phyloP scores from a whole-genome alignment of 352 stramenopile genomes.

The Phytophthora vignae region DNA sequence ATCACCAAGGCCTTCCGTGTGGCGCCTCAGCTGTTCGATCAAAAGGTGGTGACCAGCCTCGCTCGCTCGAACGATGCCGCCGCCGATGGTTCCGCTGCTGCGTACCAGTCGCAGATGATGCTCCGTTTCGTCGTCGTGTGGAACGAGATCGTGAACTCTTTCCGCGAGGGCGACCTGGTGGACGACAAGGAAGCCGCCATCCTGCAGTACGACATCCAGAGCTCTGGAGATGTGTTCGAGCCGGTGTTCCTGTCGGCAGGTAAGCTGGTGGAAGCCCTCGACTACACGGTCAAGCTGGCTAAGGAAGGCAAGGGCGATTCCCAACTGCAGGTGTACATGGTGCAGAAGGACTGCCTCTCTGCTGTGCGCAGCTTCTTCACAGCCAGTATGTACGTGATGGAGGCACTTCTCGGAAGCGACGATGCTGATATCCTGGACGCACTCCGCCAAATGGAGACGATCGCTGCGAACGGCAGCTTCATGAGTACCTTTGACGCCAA shows the following conservation, averaged over 20 bases:
- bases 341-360: slow-evolving; percentile 76
- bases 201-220: slow-evolving; percentile 79
- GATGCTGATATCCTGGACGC: slow-evolving; percentile 74
- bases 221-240: slow-evolving; percentile 77
- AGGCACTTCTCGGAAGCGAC: slow-evolving; percentile 65
- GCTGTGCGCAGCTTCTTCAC: slow-evolving; percentile 80
- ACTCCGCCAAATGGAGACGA: slow-evolving; percentile 69
- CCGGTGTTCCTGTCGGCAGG: slow-evolving; percentile 82
- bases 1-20: slow-evolving; percentile 77
- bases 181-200: slow-evolving; percentile 82
- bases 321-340: slow-evolving; percentile 68
- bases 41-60: slow-evolving; percentile 76
- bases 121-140: slow-evolving; percentile 82
- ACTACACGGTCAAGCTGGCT: slow-evolving; percentile 63
- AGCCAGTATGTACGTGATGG: slow-evolving; percentile 79
- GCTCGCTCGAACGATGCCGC: slow-evolving; percentile 65
- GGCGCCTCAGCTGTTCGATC: slow-evolving; percentile 70
- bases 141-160: slow-evolving; percentile 86
- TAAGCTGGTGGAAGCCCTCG: slow-evolving; percentile 71
- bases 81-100: slow-evolving; percentile 49
- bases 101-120: slow-evolving; percentile 78
- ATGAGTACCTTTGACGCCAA: slow-evolving; percentile 75
- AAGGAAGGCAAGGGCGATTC: slow-evolving; percentile 79
- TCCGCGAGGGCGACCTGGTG: slow-evolving; percentile 73
- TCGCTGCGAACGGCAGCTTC: slow-evolving; percentile 65